Conservation (phyloP, 1,139 yeast species). For the Taphrina populina region DNA sequence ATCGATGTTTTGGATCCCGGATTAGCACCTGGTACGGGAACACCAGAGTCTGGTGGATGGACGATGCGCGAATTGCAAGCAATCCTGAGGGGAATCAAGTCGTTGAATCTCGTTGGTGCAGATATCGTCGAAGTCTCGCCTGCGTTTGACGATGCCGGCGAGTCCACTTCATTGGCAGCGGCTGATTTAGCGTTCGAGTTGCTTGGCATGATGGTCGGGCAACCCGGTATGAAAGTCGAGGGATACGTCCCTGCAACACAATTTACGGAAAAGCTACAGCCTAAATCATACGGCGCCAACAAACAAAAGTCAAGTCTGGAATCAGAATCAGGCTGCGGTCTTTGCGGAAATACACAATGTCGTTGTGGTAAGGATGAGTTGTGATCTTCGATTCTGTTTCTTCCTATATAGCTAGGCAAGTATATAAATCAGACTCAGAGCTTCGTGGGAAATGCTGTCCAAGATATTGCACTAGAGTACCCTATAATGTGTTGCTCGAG, state of each 20-base stretch:
- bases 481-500: no score
- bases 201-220: conserved; percentile 70
- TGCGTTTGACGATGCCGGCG: conserved; percentile 62
- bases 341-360: no score
- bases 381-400: no score
- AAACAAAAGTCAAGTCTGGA: no score
- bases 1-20: conserved; percentile 82
- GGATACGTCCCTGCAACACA: conserved; percentile 23
- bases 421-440: no score
- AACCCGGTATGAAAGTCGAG: conserved; percentile 38
- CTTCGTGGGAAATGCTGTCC: no score
- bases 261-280: neutral
- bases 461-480: no score
- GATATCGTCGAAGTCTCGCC: conserved; percentile 80
- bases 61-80: conserved; percentile 70
- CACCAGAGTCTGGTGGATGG: conserved; percentile 81
- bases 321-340: no score
- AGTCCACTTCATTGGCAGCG: conserved; percentile 71
- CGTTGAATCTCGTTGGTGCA: conserved; percentile 67
- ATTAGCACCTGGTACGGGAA: conserved; percentile 78
- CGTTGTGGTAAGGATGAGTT: no score
- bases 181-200: conserved; percentile 73
- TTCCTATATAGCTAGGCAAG: no score
- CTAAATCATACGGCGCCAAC: neutral
- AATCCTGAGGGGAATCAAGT: conserved; percentile 59